Evolutionary conservation across 2,329 filamentous ascomycete species (phyloP), one percentile per base, ranked within the genome.

Genomic region (Scedosporium minutisporum): DNA sequence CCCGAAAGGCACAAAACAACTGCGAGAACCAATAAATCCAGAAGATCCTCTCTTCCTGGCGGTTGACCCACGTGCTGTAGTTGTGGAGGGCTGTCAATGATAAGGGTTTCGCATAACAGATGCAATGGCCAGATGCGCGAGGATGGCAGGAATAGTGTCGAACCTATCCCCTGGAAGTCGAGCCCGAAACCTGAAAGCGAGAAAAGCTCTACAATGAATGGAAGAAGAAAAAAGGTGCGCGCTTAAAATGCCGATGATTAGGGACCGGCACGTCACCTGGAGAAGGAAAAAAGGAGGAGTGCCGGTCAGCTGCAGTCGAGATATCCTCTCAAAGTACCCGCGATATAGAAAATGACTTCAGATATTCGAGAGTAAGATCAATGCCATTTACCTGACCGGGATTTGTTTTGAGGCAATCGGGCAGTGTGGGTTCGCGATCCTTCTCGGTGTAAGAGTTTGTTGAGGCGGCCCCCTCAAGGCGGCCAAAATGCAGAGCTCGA

Each of bases 251-350:
- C 53, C 27, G 53, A 33, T 6, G n/a, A 33, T 21, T 12, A 33
- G 57, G 57, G 57, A 58, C 57, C 57, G 27, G 27, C 57, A 58
- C 57, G 57, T 27, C 57, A 58, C 23, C 57, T 38, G 18, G 57
- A 27, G 7, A 27, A n/a, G 29, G 27, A 38, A 33, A 18, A 14
- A 38, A 38, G 57, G 57, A 23, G 27, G 57, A 58, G 21, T 58
- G 29, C 27, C 57, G 27, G 57, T 38, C 57, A 58, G 29, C 29
- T 58, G 57, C 29, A 58, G 57, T 27, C 29, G 29, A 41, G 57
- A 33, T 58, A 38, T 18, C 29, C 57, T 21, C 29, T 27, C n/a
- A 16, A 27, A 57, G 25, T 23, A 21, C 12, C 6, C n/a, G n/a
- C 6, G 29, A 14, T 29, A n/a, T 21, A 48, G 14, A 48, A 4